Conservation (phyloP, 768 basidiomycete genomes). For the Boletus reticuloceps region DNA sequence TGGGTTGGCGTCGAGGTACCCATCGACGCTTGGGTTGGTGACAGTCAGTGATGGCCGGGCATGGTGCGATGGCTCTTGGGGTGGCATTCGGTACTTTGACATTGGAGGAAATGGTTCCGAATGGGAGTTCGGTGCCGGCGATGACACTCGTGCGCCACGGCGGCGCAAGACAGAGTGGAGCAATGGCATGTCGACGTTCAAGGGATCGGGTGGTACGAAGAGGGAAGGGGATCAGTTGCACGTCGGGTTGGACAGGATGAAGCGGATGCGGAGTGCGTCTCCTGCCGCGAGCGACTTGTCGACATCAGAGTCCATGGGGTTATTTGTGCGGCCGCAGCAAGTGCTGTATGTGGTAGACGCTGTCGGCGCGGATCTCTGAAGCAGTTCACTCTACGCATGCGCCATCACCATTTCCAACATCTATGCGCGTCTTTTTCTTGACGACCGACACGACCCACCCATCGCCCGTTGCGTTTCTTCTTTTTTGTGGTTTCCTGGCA, state of each 20-base stretch:
- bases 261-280: conserved; percentile 66
- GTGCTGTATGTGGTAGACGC: conserved; percentile 87
- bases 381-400: neutral
- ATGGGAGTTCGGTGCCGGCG: conserved; percentile 59
- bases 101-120: conserved; percentile 56
- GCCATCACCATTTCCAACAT: neutral
- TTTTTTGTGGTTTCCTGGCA: conserved; percentile 11
- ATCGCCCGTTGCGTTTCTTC: neutral
- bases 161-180: conserved; percentile 24
- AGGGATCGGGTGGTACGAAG: conserved; percentile 38
- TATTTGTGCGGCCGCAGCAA: conserved; percentile 85
- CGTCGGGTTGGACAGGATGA: conserved; percentile 39
- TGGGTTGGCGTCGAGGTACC: conserved; percentile 95
- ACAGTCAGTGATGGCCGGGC: conserved; percentile 59
- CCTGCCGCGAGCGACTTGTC: conserved; percentile 62
- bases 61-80: conserved; percentile 86
- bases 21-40: conserved; percentile 49
- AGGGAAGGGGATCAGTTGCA: conserved; percentile 55
- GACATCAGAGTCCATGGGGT: conserved; percentile 61
- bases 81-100: conserved; percentile 82
- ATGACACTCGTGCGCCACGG: conserved; percentile 32
- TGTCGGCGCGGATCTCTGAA: conserved; percentile 61
- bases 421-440: neutral
- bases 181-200: conserved; percentile 37
- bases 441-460: conserved; percentile 8